Percentiles rank a stretch among this genome's conserved stretches.
phyloP scores from a whole-genome alignment of 1,139 yeast genomes.

The Candida sp. region DNA sequence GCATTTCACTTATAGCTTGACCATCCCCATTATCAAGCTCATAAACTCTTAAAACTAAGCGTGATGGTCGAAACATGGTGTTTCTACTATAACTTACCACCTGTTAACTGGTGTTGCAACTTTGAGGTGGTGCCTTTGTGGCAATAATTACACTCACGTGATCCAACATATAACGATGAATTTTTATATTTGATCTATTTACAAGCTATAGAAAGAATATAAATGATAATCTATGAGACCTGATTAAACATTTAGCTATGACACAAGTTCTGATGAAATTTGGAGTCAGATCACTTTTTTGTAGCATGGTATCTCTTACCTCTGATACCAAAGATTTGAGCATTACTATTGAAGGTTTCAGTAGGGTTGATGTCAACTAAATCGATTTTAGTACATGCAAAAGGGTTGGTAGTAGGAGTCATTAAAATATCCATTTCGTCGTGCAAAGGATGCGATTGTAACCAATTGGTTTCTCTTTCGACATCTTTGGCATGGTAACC shows the following conservation, averaged over 20 bases:
- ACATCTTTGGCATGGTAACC: conserved; percentile 83
- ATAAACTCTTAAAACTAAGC: neutral
- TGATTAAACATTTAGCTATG: conserved; percentile 8
- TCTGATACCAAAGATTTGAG: conserved; percentile 84
- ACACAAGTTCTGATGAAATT: conserved; percentile 6
- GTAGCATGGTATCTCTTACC: conserved; percentile 96
- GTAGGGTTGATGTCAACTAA: conserved; percentile 88
- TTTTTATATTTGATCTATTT: neutral
- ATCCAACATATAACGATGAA: neutral
- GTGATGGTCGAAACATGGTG: conserved; percentile 1
- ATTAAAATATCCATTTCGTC: conserved; percentile 81
- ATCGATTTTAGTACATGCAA: conserved; percentile 91
- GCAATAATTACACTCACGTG: neutral
- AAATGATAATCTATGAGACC: neutral
- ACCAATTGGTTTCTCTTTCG: conserved; percentile 68
- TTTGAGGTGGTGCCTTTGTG: no score
- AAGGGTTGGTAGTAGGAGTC: conserved; percentile 69
- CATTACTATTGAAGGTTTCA: conserved; percentile 89
- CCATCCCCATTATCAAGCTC: neutral
- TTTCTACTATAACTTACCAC: neutral
- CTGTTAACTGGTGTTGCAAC: no score
- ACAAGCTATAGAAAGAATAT: neutral
- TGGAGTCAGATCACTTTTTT: conserved; percentile 16
- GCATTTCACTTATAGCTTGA: neutral
- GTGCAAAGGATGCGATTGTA: conserved; percentile 53